Percentiles rank a stretch among this genome's conserved stretches.
Evolutionary conservation across 108 stramenopile species (phyloP).

Genomic region (Skeletonema grethae): DNA sequence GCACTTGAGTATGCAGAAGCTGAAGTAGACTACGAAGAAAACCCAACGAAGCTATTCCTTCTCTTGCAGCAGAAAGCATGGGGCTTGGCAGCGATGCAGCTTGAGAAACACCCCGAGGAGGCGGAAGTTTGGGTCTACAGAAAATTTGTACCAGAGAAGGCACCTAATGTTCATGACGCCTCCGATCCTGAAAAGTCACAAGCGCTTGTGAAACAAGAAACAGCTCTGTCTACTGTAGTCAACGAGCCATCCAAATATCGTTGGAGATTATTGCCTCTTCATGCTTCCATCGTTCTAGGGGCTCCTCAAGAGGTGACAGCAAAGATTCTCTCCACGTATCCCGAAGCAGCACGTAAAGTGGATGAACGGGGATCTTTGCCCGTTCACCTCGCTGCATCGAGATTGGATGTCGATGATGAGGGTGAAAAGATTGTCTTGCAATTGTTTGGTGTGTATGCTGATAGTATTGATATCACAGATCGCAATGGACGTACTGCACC

Average conservation of each 20-base stretch:
- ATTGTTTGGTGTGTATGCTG: slow-evolving; percentile 37
- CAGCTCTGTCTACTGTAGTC: slow-evolving; percentile 27
- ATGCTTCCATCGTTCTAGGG: slow-evolving; percentile 48
- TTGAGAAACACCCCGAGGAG: slow-evolving; percentile 33
- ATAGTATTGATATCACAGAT: slow-evolving; percentile 45
- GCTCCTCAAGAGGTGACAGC: slow-evolving; percentile 39
- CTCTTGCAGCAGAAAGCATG: slow-evolving; percentile 43
- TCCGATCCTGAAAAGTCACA: slow-evolving; percentile 9
- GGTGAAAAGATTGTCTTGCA: slow-evolving; percentile 50
- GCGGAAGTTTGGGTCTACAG: slow-evolving; percentile 45
- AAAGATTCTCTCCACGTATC: slow-evolving; percentile 38
- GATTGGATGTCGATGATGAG: slow-evolving; percentile 45
- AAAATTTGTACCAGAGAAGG: slow-evolving; percentile 13
- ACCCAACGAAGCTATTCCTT: slow-evolving; percentile 47
- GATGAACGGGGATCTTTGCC: slow-evolving; percentile 49
- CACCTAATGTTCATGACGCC: slow-evolving; percentile 35
- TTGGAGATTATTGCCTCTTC: slow-evolving; percentile 51
- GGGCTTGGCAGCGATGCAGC: slow-evolving; percentile 27
- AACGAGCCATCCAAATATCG: slow-evolving; percentile 17
- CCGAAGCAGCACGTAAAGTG: slow-evolving; percentile 30
- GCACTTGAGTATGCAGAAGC: slow-evolving; percentile 21
- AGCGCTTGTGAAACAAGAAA: slow-evolving; percentile 15
- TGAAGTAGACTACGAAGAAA: slow-evolving; percentile 45
- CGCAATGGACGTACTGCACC: slow-evolving; percentile 45
- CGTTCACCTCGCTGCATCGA: slow-evolving; percentile 48